Percentiles rank a stretch among this genome's conserved stretches.
Conservation (phyloP, 2,329 filamentous ascomycete species). For the Colletotrichum godetiae region DNA sequence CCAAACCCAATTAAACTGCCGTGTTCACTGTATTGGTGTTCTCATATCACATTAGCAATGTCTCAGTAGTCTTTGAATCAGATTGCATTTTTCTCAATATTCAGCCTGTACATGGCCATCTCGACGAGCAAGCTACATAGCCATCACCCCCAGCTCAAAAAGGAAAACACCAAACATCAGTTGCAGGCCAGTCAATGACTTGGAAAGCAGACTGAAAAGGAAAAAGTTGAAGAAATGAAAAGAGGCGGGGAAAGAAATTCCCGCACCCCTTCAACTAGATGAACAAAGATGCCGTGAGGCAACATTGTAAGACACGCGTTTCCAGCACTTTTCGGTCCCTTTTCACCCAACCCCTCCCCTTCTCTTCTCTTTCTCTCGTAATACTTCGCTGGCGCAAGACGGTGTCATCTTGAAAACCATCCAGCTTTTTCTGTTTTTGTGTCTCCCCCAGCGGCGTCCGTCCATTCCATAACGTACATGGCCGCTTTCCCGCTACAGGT, state of each 20-base stretch:
- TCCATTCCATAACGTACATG: conserved; percentile 15
- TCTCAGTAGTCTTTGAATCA: neutral
- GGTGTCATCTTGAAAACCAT: neutral
- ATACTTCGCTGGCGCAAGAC: conserved; percentile 3
- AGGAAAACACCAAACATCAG: neutral
- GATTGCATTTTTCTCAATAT: conserved; percentile 20
- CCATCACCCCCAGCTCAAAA: conserved; percentile 14
- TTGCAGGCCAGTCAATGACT: neutral
- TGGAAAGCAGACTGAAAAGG: conserved; percentile 10
- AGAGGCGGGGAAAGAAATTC: conserved; percentile 16
- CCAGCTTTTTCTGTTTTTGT: conserved; percentile 7
- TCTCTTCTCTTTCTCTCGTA: neutral
- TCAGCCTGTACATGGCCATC: conserved; percentile 8
- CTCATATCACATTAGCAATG: fast-evolving
- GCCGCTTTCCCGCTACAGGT: conserved; percentile 5
- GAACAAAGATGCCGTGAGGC: conserved; percentile 48
- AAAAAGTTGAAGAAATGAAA: conserved; percentile 28
- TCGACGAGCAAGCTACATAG: conserved; percentile 11
- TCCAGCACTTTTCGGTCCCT: conserved; percentile 30
- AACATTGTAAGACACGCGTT: conserved; percentile 38
- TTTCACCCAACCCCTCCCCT: neutral
- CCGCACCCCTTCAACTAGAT: conserved; percentile 24
- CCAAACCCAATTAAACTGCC: neutral
- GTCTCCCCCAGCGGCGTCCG: neutral
- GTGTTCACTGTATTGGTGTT: too few species aligned